Base-by-base conservation (phyloP, 2,329 filamentous ascomycete genomes). In the Polychaeton citri region DNA sequence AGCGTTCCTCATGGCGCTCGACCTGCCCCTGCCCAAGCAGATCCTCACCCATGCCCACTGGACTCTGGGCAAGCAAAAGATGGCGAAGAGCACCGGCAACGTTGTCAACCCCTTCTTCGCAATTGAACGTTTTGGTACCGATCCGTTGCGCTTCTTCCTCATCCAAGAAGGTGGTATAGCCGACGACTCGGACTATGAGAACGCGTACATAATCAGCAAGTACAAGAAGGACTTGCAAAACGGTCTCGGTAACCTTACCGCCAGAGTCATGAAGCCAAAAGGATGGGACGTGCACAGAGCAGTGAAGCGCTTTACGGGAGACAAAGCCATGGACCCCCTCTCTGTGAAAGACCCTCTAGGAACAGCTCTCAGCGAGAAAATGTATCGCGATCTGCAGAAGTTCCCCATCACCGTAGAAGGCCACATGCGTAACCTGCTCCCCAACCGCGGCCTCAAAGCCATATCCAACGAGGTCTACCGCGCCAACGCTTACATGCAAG, bases 81-180 rank as follows among this genome's bases (percentile, higher is more conserved):
- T 98, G 87, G 88, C 87, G 42, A 98, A 98, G 59, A 93, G 84
- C 1, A 75, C 81, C 2, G 90, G 90, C 43, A 95, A 95, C 55
- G 88, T 93, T 2, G 88, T 98, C 30, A 90, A 94, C 52, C 90
- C 90, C 0, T 86, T 92, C 53, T 85, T 85, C 47, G 90, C 90
- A 9, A 72, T 96, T 33, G 79, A 94, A 43, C 74, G 87, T 5
- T 98, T 86, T 61, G 86, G 85, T 2, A 67, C 86, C 4, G 92
- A 98, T 55, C 71, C 78, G 1, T 76, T 98, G 69, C 79, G 90
- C 7, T 96, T 82, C 61, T 98, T 88, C 58, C 72, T 98, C 44
- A 74, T 85, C 43, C 74, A 80, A 42, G 79, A 87, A 42, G 87
- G 85, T 30, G 81, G 78, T 16, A 74, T 94, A 21, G 63, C 64